Conservation (phyloP, 768 basidiomycete genomes). For the Hericium rajendrae region DNA sequence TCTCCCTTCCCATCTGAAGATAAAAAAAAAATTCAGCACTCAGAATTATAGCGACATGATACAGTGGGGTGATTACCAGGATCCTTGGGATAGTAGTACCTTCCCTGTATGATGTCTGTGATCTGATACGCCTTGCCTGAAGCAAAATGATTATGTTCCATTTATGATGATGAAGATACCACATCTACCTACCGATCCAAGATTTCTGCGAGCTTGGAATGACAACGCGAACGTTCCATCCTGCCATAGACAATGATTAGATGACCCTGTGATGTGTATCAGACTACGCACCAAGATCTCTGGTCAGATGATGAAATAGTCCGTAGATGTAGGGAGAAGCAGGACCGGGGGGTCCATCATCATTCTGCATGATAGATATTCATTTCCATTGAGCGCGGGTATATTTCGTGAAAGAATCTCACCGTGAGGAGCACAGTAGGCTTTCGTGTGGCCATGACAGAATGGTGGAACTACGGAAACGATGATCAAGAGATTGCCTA, state of each 20-base stretch:
- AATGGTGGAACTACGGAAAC: no score
- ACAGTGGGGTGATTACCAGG: constrained; percentile 29
- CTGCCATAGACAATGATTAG: constrained; percentile 24
- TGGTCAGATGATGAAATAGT: constrained; percentile 51
- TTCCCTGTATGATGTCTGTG: constrained; percentile 57
- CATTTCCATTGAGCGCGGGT: no score
- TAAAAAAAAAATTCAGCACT: background rate
- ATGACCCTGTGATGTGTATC: background rate
- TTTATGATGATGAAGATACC: background rate
- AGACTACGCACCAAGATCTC: constrained; percentile 41
- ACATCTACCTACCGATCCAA: constrained; percentile 60
- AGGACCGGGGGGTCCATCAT: constrained; percentile 69
- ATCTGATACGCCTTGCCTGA: constrained; percentile 80
- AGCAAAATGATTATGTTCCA: background rate
- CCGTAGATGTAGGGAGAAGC: constrained; percentile 74
- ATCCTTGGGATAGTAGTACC: constrained; percentile 66
- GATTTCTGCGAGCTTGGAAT: constrained; percentile 76
- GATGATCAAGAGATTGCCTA: no score
- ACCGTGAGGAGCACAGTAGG: no score
- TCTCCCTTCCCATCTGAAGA: constrained; percentile 61
- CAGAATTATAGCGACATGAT: background rate
- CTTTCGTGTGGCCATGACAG: no score
- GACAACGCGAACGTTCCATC: constrained; percentile 75
- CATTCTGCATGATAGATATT: constrained; percentile 40
- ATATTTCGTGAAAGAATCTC: no score